phyloP scores from a whole-genome alignment of 768 basidiomycete genomes.

The Megacollybia marginata region DNA sequence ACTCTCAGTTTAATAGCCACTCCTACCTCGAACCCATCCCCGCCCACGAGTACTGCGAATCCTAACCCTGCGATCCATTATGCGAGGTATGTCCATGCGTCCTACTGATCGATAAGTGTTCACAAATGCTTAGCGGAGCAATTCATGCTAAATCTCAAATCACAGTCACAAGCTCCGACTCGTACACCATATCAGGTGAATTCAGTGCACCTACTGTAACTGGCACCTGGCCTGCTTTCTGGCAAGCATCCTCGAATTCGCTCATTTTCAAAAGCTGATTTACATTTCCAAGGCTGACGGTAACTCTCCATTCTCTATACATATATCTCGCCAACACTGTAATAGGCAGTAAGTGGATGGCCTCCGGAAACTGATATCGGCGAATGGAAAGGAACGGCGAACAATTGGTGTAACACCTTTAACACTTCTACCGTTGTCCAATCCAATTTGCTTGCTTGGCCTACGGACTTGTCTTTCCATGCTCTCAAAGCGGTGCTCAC shows the following conservation, averaged over 20 bases:
- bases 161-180: slow-evolving; percentile 27
- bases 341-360: slow-evolving; percentile 32
- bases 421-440: slow-evolving; percentile 35
- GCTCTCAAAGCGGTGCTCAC: slow-evolving; percentile 33
- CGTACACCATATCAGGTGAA: slow-evolving; percentile 33
- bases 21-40: slow-evolving; percentile 27
- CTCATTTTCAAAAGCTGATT: not conserved
- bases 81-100: slow-evolving; percentile 20
- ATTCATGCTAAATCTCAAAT: slow-evolving; percentile 35
- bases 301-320: slow-evolving; percentile 1
- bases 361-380: slow-evolving; percentile 37
- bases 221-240: slow-evolving; percentile 41
- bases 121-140: slow-evolving; percentile 20
- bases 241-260: slow-evolving; percentile 14
- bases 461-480: slow-evolving; percentile 35
- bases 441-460: slow-evolving; percentile 33
- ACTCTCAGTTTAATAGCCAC: slow-evolving; percentile 35
- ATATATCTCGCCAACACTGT: not conserved
- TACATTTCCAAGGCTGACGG: slow-evolving; percentile 20
- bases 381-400: slow-evolving; percentile 37
- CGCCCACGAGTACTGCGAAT: slow-evolving; percentile 31
- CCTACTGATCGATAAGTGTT: not conserved
- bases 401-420: slow-evolving; percentile 40
- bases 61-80: slow-evolving; percentile 38
- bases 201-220: slow-evolving; percentile 32